Evolutionary conservation across 2,329 filamentous ascomycete species (phyloP), one percentile per base, ranked within the genome.

Genomic region (Microsporum ferrugineum): DNA sequence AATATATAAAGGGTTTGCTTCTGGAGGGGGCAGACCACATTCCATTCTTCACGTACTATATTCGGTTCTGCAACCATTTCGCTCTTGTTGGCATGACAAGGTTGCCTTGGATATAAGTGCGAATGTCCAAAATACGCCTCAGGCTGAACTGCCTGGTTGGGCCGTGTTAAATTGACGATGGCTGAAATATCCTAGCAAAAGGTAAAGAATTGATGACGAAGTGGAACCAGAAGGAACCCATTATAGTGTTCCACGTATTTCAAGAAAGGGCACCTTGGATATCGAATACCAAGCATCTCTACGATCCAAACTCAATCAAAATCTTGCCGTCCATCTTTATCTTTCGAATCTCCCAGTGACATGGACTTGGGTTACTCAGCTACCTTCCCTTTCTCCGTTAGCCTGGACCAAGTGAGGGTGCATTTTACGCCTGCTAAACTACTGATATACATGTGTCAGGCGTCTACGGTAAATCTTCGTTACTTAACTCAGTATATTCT

Each of bases 341-440:
- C 14, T n/a, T 36, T 53, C 31, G 51, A 36, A 23, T 53, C 61
- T 64, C 63, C 63, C 63, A 63, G 59, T 58, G 63, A 64, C 63
- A 63, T 63, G 63, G 63, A 60, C 61, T 60, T 63, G 63, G 63
- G 60, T 58, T 55, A 17, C 47, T 43, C 43, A 10, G n/a, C 17
- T 17, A 55, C 31, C 12, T 34, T 55, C 33, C 33, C 49, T 55
- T 36, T 55, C 49, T 34, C 33, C 49, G 49, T 34, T 49, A 31
- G 23, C 27, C 31, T 31, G 45, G 45, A 12, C 6, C 10, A 27
- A 29, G 27, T 10, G 45, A 29, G 45, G 27, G 3, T 27, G 23
- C 27, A 14, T 51, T 12, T 12, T 29, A 12, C 5, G 8, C 27
- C 23, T 23, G 27, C 8, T 51, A 51, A 33, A 31, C 27, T 10